Conservation (phyloP, 768 basidiomycete genomes). For the Mycena pura region DNA sequence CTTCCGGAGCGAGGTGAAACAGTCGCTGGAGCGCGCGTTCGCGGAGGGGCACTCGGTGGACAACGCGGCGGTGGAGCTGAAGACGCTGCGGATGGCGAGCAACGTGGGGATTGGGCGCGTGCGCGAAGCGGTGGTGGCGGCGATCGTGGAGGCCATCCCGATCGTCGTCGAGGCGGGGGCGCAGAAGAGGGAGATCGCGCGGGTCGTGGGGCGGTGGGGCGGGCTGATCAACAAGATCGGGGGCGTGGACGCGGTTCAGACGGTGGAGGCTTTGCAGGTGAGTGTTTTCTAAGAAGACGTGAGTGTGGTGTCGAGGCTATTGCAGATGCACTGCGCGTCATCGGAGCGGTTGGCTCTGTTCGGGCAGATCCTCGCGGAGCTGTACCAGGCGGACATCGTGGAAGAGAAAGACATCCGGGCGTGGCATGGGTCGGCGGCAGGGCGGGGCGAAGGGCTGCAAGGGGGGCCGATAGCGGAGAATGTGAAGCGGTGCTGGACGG, state of each 20-base stretch:
- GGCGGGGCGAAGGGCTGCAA: slow-evolving; percentile 58
- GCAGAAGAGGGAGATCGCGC: slow-evolving; percentile 71
- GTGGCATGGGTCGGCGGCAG: slow-evolving; percentile 74
- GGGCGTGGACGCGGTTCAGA: slow-evolving; percentile 83
- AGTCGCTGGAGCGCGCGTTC: slow-evolving; percentile 91
- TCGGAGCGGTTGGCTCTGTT: slow-evolving; percentile 76
- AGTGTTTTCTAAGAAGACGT: too few species aligned
- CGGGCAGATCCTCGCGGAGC: slow-evolving; percentile 81
- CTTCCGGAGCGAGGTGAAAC: slow-evolving; percentile 78
- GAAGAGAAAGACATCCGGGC: slow-evolving; percentile 89
- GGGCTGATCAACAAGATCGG: slow-evolving; percentile 80
- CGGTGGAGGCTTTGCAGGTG: slow-evolving; percentile 81
- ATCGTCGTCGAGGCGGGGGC: slow-evolving; percentile 60
- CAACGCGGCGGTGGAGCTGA: slow-evolving; percentile 92
- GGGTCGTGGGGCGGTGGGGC: slow-evolving; percentile 81
- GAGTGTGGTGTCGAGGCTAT: too few species aligned
- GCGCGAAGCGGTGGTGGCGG: slow-evolving; percentile 86
- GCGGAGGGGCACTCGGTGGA: slow-evolving; percentile 90
- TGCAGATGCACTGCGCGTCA: slow-evolving; percentile 67
- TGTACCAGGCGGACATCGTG: slow-evolving; percentile 93
- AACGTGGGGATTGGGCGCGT: slow-evolving; percentile 90
- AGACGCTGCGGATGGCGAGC: slow-evolving; percentile 95
- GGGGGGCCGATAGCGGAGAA: slow-evolving; percentile 54
- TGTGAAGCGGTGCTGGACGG: slow-evolving; percentile 69
- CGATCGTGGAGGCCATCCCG: slow-evolving; percentile 75